Base-by-base conservation (phyloP, 805 yeast genomes). In the Pichia scutulata region DNA sequence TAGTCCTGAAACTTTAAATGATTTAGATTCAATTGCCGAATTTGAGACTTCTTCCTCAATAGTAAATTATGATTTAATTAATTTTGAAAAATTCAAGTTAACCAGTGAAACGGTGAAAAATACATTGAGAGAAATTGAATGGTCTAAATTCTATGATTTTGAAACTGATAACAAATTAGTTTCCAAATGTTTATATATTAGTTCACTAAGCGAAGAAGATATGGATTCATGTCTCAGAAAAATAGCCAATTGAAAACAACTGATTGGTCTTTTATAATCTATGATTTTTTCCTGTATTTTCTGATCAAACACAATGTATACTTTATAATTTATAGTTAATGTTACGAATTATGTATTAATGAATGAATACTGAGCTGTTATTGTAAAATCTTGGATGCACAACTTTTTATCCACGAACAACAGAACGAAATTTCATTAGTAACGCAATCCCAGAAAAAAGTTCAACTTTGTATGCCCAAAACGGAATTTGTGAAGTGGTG, bases 101-200 rank as follows among this genome's bases (percentile, higher is more conserved):
- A 76, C 88, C 9, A 89, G 95, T 5, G 78, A 80, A 53, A 81
- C 89, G 45, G 88, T 88, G 37, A 84, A 86, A 63, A 80, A 83
- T 10, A 75, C 90, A 50, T 76, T 89, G 39, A 86, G 86, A 60
- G 79, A 85, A 59, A 87, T 90, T 46, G 96, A 88, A 60, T 88
- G 96, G 89, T 81, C 95, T 0, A 74, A 74, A 44, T 73, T 84
- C 52, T 90, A 89, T 70, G 61, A 71, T 14, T 69, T 85, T 47
- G 65, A 72, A 44, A 67, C 72, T 2, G 73, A 85, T 47, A 75
- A 78, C 13, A 90, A 87, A 46, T 64, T 89, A 22, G 64, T 92
- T 54, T 82, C 95, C 49, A 88, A 84, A 63, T 90, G 97, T 66
- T 75, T 89, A 36, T 89, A 89, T 67, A 78, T 89, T 55, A 81